These are phyloP conservation scores for Oemleria cerasiformis DNA, from an alignment of 306 rosid species.

Conservation along the genomic window DNA sequence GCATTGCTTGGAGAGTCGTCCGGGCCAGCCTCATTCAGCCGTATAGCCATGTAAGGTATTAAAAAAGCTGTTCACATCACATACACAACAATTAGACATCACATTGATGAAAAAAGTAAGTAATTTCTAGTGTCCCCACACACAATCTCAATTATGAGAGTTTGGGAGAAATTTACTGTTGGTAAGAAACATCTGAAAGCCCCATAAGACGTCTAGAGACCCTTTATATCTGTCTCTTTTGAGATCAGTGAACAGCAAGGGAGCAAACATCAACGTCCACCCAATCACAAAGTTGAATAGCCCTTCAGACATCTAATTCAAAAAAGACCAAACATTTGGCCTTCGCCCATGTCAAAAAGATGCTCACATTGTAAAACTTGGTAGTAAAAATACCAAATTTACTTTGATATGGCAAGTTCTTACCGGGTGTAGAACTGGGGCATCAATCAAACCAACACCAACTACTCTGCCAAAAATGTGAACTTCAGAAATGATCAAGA, in stretches of 20 bases:
- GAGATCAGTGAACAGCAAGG: constrained; percentile 71
- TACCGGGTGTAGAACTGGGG: constrained; percentile 95
- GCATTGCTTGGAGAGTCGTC: constrained; percentile 37
- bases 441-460: constrained; percentile 63
- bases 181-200: constrained; percentile 90
- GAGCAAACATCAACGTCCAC: constrained; percentile 95
- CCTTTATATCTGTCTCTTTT: constrained; percentile 65
- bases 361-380: background rate
- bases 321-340: constrained; percentile 15
- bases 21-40: constrained; percentile 55
- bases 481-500: constrained; percentile 35
- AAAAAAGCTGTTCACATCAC: constrained; percentile 62
- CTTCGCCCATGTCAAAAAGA: constrained; percentile 17
- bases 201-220: constrained; percentile 73
- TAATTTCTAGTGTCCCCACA: background rate
- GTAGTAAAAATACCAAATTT: background rate
- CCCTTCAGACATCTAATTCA: constrained; percentile 75
- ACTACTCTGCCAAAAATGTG: constrained; percentile 64
- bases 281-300: constrained; percentile 87
- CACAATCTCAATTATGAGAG: background rate
- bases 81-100: background rate
- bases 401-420: constrained; percentile 23
- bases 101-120: constrained; percentile 6
- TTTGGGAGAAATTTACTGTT: constrained; percentile 53
- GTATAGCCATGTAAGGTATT: constrained; percentile 95